Evolutionary conservation across 1,284 basidiomycete species (phyloP).

Genomic region (Uromyces viciae-fabae): DNA sequence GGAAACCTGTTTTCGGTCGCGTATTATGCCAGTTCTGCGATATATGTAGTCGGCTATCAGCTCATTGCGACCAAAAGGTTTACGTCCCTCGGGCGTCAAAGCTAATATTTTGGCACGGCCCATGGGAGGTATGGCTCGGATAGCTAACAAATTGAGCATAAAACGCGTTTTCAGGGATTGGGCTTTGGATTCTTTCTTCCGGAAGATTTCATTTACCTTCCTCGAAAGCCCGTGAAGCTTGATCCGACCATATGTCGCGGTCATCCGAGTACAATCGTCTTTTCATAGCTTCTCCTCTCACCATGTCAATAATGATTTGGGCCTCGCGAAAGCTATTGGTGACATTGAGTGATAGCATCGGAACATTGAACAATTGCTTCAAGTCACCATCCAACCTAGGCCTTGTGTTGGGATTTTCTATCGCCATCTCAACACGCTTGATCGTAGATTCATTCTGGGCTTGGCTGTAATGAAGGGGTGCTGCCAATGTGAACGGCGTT

Average conservation of each 20-base stretch:
- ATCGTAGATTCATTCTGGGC: not conserved
- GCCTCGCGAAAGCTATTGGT: constrained; percentile 24
- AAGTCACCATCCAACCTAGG: not conserved
- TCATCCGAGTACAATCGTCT: constrained; percentile 16
- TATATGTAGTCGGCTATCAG: constrained; percentile 59
- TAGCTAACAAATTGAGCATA: constrained; percentile 50
- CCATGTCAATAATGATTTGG: constrained; percentile 8
- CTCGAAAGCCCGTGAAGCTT: constrained; percentile 28
- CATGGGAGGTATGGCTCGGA: constrained; percentile 57
- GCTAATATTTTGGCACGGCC: constrained; percentile 59
- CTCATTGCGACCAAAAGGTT: constrained; percentile 60
- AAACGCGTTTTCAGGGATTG: not conserved
- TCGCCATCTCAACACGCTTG: not conserved
- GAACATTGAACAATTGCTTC: constrained; percentile 29
- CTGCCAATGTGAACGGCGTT: too few relatives aligned
- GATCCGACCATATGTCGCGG: constrained; percentile 28
- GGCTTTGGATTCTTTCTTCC: too few relatives aligned
- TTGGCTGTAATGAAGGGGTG: not conserved
- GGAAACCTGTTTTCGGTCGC: constrained; percentile 55
- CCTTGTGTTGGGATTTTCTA: not conserved
- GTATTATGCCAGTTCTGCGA: constrained; percentile 56
- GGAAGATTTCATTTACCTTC: not conserved
- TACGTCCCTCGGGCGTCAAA: constrained; percentile 52
- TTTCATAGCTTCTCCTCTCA: constrained; percentile 23
- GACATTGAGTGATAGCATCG: constrained; percentile 24